Evolutionary conservation across 2,329 filamentous ascomycete genomes (phyloP).

Genomic region (Microascus cirrosus): DNA sequence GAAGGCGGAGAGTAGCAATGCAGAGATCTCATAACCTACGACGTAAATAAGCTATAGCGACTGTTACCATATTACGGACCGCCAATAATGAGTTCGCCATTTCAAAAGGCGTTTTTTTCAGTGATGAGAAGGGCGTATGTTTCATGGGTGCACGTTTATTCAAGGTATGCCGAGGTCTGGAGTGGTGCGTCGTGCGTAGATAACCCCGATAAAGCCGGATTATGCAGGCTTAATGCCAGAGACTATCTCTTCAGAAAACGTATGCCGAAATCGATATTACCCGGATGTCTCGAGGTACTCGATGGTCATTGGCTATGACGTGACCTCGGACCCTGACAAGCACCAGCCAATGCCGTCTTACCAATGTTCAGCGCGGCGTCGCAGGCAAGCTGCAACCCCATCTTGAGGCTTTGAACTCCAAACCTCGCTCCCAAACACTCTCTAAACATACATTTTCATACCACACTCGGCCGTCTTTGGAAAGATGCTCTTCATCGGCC

Average conservation of each 20-base stretch:
- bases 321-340: neutral
- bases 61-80: neutral
- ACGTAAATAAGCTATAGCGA: neutral
- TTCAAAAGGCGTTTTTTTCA: neutral
- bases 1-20: neutral
- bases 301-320: neutral
- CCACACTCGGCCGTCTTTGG: neutral
- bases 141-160: neutral
- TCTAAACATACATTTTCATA: neutral
- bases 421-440: neutral
- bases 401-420: neutral
- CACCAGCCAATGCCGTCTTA: neutral
- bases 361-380: neutral
- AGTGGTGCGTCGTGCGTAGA: neutral
- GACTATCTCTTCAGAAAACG: neutral
- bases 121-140: neutral
- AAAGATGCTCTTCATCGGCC: slow-evolving; percentile 81
- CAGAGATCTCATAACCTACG: neutral
- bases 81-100: neutral
- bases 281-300: neutral
- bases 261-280: neutral
- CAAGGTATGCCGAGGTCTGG: neutral
- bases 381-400: neutral
- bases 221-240: neutral
- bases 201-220: neutral